phyloP scores from a whole-genome alignment of 352 stramenopile species.

The Globisporangium cystogenes region DNA sequence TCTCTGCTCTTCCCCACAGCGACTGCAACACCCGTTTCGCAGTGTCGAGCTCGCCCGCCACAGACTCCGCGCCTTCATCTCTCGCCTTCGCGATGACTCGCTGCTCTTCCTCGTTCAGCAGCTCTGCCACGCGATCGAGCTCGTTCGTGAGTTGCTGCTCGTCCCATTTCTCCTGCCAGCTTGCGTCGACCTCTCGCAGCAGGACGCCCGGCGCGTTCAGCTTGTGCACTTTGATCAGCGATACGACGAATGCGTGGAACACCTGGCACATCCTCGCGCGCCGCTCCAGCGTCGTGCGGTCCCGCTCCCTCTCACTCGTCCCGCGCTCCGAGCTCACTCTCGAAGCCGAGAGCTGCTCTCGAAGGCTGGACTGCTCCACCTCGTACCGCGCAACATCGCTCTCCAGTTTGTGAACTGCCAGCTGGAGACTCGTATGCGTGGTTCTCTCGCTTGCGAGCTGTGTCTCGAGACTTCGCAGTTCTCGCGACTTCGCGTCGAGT shows the following conservation, averaged over 20 bases:
- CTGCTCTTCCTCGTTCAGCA: slow-evolving; percentile 22
- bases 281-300: slow-evolving; percentile 16
- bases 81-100: slow-evolving; percentile 23
- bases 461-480: slow-evolving; percentile 26
- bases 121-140: slow-evolving; percentile 17
- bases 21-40: slow-evolving; percentile 38
- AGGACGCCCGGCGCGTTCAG: slow-evolving; percentile 8
- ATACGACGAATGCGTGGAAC: slow-evolving; percentile 25
- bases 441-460: slow-evolving; percentile 20
- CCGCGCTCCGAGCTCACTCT: slow-evolving; percentile 23
- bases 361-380: slow-evolving; percentile 32
- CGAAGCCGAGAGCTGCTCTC: slow-evolving; percentile 31
- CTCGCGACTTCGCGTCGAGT: slow-evolving; percentile 33
- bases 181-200: slow-evolving; percentile 10
- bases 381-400: slow-evolving; percentile 21
- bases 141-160: slow-evolving; percentile 29
- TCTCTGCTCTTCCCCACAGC: slow-evolving; percentile 6
- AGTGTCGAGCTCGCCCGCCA: slow-evolving; percentile 39
- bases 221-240: slow-evolving; percentile 13
- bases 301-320: slow-evolving; percentile 14
- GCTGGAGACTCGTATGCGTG: slow-evolving; percentile 21
- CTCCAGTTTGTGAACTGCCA: slow-evolving; percentile 31
- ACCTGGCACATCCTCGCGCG: slow-evolving; percentile 19
- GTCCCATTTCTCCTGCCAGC: slow-evolving; percentile 15
- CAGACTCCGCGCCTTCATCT: slow-evolving; percentile 19